Evolutionary conservation across 139 green algal genomes (phyloP).

Genomic region (Pleodorina starrii): DNA sequence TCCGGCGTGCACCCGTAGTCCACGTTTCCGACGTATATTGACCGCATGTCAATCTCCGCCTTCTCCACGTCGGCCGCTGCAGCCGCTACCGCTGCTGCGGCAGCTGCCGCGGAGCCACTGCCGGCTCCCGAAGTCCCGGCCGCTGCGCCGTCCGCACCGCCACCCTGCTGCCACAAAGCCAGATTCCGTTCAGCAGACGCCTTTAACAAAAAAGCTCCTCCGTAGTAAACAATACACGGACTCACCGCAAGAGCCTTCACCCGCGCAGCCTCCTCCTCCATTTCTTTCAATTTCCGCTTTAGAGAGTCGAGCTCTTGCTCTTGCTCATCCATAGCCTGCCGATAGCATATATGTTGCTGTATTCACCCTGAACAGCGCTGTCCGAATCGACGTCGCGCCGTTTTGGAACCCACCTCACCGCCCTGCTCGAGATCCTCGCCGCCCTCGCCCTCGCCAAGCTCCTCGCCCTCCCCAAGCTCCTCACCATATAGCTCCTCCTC

Average conservation of each 20-base stretch:
- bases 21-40: conserved; percentile 95
- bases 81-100: conserved; percentile 14
- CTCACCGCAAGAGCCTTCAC: conserved; percentile 85
- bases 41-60: conserved; percentile 90
- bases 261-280: conserved; percentile 93
- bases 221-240: too few relatives aligned
- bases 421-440: conserved; percentile 26
- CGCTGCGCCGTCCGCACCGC: background rate
- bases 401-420: background rate
- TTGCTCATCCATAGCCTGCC: background rate
- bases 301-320: conserved; percentile 91
- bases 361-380: too few relatives aligned
- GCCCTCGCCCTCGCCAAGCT: conserved; percentile 36
- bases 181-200: too few relatives aligned
- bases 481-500: conserved; percentile 40
- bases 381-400: too few relatives aligned
- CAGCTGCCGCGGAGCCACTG: conserved; percentile 24
- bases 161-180: conserved; percentile 7
- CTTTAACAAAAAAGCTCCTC: background rate
- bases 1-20: conserved; percentile 96
- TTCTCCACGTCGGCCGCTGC: conserved; percentile 65
- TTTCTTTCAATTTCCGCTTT: conserved; percentile 89
- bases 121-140: conserved; percentile 17
- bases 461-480: conserved; percentile 48
- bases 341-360: too few relatives aligned